Percentiles rank a stretch among this genome's conserved stretches.
Conservation (phyloP, 1,284 basidiomycete species). For the Schizopora paradoxa region DNA sequence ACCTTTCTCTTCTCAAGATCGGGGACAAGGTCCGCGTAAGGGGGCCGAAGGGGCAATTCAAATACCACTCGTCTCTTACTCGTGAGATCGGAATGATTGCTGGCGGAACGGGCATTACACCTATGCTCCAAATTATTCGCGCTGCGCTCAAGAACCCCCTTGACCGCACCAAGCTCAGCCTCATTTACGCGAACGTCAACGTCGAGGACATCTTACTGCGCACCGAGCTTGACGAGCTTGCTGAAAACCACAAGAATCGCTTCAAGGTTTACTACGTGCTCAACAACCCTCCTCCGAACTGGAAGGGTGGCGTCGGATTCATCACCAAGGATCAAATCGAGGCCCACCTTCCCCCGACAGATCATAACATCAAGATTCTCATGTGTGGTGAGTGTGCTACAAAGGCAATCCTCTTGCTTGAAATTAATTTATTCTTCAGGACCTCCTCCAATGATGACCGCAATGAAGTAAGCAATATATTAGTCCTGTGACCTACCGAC, state of each 20-base stretch:
- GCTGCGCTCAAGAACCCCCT: slow-evolving; percentile 81
- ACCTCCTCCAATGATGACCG: slow-evolving; percentile 90
- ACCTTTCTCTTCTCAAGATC: slow-evolving; percentile 75
- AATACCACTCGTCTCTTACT: slow-evolving; percentile 65
- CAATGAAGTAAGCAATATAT: slow-evolving; percentile 78
- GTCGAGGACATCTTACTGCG: slow-evolving; percentile 84
- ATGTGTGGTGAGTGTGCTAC: slow-evolving; percentile 62
- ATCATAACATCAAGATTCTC: slow-evolving; percentile 72
- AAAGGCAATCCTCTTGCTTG: slow-evolving; percentile 1
- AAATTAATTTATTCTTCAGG: slow-evolving; percentile 36
- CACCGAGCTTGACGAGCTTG: slow-evolving; percentile 80
- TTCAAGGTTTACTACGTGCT: slow-evolving; percentile 90
- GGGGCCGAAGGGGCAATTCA: slow-evolving; percentile 94
- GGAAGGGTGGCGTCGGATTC: slow-evolving; percentile 89
- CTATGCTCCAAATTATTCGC: slow-evolving; percentile 96
- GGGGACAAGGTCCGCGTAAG: slow-evolving; percentile 87
- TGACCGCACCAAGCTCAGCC: slow-evolving; percentile 76
- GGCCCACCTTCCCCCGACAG: slow-evolving; percentile 60
- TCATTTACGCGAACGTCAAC: slow-evolving; percentile 97
- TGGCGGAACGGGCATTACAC: slow-evolving; percentile 93
- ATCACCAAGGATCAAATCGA: slow-evolving; percentile 93
- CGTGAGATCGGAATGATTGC: slow-evolving; percentile 92
- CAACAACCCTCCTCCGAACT: slow-evolving; percentile 85
- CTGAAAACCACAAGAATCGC: slow-evolving; percentile 56
- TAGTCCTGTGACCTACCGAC: not conserved